phyloP scores from a whole-genome alignment of 805 yeast genomes.

The Torulaspora maleeae region DNA sequence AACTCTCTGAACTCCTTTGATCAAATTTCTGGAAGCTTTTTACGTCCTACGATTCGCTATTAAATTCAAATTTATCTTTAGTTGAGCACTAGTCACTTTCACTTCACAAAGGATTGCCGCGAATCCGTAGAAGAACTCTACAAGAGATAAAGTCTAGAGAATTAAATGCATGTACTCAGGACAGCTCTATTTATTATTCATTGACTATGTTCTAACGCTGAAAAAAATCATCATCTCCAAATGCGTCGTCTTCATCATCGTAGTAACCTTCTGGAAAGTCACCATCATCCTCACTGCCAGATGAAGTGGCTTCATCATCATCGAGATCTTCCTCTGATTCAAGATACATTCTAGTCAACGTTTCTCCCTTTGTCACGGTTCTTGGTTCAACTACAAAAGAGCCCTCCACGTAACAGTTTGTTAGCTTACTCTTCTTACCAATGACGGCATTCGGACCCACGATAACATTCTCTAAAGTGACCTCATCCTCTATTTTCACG shows the following conservation, averaged over 20 bases:
- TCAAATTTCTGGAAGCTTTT: too few relatives aligned
- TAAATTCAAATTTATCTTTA: not conserved
- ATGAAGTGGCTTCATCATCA: slow-evolving; percentile 33
- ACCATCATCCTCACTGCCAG: slow-evolving; percentile 34
- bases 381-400: slow-evolving; percentile 61
- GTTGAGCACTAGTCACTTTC: not conserved
- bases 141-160: not conserved
- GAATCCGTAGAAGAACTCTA: too few relatives aligned
- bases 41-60: not conserved
- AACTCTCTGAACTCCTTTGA: too few relatives aligned
- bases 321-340: slow-evolving; percentile 23
- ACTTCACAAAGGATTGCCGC: too few relatives aligned
- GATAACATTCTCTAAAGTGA: slow-evolving; percentile 72
- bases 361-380: slow-evolving; percentile 52
- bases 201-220: slow-evolving; percentile 38
- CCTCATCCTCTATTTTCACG: slow-evolving; percentile 74
- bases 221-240: slow-evolving; percentile 57
- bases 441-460: slow-evolving; percentile 68
- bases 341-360: slow-evolving; percentile 39
- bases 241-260: slow-evolving; percentile 44
- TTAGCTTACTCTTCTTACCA: slow-evolving; percentile 58
- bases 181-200: not conserved
- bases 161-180: not conserved
- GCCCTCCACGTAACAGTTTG: slow-evolving; percentile 84
- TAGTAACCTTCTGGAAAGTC: slow-evolving; percentile 39